Evolutionary conservation across 2,329 filamentous ascomycete genomes (phyloP).

Genomic region (Botrytis aclada): DNA sequence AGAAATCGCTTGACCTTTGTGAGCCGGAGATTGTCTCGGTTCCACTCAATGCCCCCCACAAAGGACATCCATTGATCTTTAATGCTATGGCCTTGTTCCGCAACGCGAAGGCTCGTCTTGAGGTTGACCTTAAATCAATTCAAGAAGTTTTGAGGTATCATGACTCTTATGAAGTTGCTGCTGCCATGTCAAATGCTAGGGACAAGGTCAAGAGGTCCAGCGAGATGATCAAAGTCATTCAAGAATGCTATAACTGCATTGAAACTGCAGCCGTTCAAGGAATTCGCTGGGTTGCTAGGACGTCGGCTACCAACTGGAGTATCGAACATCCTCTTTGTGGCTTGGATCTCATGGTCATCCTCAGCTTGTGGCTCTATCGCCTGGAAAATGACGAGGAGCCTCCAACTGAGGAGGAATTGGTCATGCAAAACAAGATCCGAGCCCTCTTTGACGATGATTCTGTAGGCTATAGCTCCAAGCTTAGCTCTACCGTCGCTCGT

Average conservation of each 20-base stretch:
- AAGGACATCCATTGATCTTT: slow-evolving; percentile 94
- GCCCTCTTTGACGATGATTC: slow-evolving; percentile 88
- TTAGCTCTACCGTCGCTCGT: slow-evolving; percentile 92
- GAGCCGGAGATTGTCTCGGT: slow-evolving; percentile 87
- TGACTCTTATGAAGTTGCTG: slow-evolving; percentile 93
- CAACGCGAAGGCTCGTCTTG: slow-evolving; percentile 85
- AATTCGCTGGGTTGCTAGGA: slow-evolving; percentile 96
- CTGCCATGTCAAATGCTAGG: slow-evolving; percentile 90
- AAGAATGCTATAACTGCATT: slow-evolving; percentile 96
- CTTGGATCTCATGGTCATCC: slow-evolving; percentile 95
- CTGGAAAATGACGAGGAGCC: slow-evolving; percentile 98
- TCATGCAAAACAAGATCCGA: slow-evolving; percentile 91
- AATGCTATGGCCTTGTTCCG: slow-evolving; percentile 97
- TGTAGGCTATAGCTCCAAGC: slow-evolving; percentile 72
- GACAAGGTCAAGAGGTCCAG: slow-evolving; percentile 91
- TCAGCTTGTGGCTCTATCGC: slow-evolving; percentile 97
- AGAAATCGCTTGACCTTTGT: slow-evolving; percentile 89
- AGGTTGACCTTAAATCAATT: slow-evolving; percentile 92
- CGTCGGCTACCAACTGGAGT: slow-evolving; percentile 97
- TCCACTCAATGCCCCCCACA: slow-evolving; percentile 88
- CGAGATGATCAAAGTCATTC: slow-evolving; percentile 98
- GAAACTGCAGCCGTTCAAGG: slow-evolving; percentile 93
- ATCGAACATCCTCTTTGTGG: slow-evolving; percentile 96
- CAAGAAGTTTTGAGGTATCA: slow-evolving; percentile 95
- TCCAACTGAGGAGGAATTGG: slow-evolving; percentile 76